Percentiles rank a stretch among this genome's conserved stretches.
These are phyloP conservation scores for Daldinia grandis DNA, from an alignment of 495 filamentous ascomycete species.

Conservation along the genomic window DNA sequence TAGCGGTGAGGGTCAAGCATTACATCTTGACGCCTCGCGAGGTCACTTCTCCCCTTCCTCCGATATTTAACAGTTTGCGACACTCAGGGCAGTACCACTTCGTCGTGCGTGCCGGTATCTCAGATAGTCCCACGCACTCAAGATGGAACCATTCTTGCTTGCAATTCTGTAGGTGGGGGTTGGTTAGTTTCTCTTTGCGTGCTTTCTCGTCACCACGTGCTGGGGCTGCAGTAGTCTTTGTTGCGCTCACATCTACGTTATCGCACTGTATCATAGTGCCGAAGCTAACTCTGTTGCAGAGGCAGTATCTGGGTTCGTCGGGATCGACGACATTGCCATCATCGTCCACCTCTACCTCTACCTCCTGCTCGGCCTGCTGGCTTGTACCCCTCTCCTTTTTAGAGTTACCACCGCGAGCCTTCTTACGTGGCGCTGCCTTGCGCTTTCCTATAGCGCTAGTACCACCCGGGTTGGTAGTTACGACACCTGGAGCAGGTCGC, in stretches of 20 bases:
- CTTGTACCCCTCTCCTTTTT: constrained; percentile 59
- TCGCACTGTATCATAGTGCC: constrained; percentile 97
- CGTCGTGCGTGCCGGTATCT: constrained; percentile 76
- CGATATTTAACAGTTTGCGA: constrained; percentile 70
- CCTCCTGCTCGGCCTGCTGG: constrained; percentile 52
- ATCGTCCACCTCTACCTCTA: constrained; percentile 65
- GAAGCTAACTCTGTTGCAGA: constrained; percentile 90
- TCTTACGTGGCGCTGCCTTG: constrained; percentile 77
- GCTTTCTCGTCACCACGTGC: constrained; percentile 10
- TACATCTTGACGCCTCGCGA: constrained; percentile 62
- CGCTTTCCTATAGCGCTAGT: constrained; percentile 78
- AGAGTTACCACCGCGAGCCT: constrained; percentile 52
- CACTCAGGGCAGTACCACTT: constrained; percentile 98
- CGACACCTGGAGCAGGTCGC: constrained; percentile 78
- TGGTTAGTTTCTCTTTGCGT: constrained; percentile 32
- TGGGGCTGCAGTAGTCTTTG: constrained; percentile 31
- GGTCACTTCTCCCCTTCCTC: constrained; percentile 63
- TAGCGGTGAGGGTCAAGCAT: constrained; percentile 7
- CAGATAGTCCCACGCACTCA: constrained; percentile 80
- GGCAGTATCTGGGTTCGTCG: constrained; percentile 86
- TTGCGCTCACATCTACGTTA: constrained; percentile 77
- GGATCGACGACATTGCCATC: constrained; percentile 84
- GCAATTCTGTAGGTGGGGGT: constrained; percentile 60
- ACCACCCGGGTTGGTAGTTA: constrained; percentile 76
- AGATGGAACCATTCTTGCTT: constrained; percentile 93